Conservation (phyloP, 768 basidiomycete species). For the Lyophyllum shimeji region DNA sequence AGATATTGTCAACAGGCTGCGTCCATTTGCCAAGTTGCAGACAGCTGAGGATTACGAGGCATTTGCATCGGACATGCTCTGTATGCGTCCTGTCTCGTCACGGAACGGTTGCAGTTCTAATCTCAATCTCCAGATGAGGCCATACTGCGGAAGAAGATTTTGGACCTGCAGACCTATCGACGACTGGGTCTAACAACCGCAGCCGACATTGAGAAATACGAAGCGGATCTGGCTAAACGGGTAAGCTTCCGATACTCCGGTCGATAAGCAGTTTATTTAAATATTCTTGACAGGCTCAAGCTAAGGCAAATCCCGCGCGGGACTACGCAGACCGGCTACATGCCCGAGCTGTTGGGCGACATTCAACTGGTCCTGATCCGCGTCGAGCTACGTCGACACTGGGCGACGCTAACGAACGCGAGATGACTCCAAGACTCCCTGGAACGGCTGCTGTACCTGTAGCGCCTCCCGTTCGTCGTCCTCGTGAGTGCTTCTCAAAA, state of each 20-base stretch:
- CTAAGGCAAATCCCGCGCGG: slow-evolving; percentile 54
- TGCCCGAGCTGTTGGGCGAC: slow-evolving; percentile 49
- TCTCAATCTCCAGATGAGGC: slow-evolving; percentile 68
- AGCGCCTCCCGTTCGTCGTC: slow-evolving; percentile 38
- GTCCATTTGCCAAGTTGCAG: slow-evolving; percentile 89
- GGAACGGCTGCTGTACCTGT: slow-evolving; percentile 27
- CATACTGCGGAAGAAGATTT: slow-evolving; percentile 81
- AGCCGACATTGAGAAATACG: slow-evolving; percentile 92
- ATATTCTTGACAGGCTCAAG: slow-evolving; percentile 47
- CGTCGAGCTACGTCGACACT: slow-evolving; percentile 41
- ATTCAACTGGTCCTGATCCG: slow-evolving; percentile 55
- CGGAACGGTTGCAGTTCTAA: neutral
- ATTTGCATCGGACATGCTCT: slow-evolving; percentile 86
- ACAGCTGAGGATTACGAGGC: slow-evolving; percentile 90
- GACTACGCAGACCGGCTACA: slow-evolving; percentile 61
- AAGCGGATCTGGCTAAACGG: slow-evolving; percentile 68
- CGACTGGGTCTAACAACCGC: slow-evolving; percentile 79
- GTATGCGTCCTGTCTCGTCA: slow-evolving; percentile 45
- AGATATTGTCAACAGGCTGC: slow-evolving; percentile 84
- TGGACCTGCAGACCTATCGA: slow-evolving; percentile 89
- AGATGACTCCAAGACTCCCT: slow-evolving; percentile 53
- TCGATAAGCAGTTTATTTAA: neutral
- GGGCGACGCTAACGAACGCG: slow-evolving; percentile 55
- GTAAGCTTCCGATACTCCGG: slow-evolving; percentile 35
- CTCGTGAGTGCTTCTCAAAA: slow-evolving; percentile 33